These are phyloP conservation scores for Cutaneotrichosporon sp. DNA, from an alignment of 1,284 basidiomycete genomes.

Conservation along the genomic window DNA sequence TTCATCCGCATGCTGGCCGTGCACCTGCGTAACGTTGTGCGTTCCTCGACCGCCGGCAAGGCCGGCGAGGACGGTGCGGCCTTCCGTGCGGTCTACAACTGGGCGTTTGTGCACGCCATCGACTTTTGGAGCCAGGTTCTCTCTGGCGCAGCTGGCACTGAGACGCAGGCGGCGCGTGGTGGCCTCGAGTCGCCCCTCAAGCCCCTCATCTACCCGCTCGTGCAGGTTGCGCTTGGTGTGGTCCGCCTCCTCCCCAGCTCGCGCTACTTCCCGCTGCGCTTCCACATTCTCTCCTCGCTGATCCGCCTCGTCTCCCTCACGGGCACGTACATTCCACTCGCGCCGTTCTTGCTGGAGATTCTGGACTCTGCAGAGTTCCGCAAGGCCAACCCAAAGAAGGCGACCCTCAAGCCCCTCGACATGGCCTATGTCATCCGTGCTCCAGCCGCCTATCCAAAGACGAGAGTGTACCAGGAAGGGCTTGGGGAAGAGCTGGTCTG, in stretches of 20 bases:
- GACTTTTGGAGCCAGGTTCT: slow-evolving; percentile 96
- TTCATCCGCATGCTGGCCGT: slow-evolving; percentile 97
- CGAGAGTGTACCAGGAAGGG: slow-evolving; percentile 79
- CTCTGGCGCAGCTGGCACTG: slow-evolving; percentile 70
- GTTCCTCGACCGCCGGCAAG: slow-evolving; percentile 37
- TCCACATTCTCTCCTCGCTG: slow-evolving; percentile 71
- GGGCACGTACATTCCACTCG: slow-evolving; percentile 81
- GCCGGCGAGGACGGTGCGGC: slow-evolving; percentile 63
- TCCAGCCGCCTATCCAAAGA: slow-evolving; percentile 84
- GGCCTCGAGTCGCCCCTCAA: slow-evolving; percentile 73
- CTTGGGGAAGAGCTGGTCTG: slow-evolving; percentile 78
- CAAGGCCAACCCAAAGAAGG: slow-evolving; percentile 72
- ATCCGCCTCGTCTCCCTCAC: slow-evolving; percentile 73
- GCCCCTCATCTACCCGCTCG: slow-evolving; percentile 89
- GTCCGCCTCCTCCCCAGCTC: slow-evolving; percentile 82
- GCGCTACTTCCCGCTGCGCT: slow-evolving; percentile 75
- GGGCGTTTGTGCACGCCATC: slow-evolving; percentile 94
- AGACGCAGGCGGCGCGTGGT: slow-evolving; percentile 58
- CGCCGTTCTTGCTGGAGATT: slow-evolving; percentile 82
- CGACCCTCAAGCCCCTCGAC: slow-evolving; percentile 87
- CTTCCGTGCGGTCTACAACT: slow-evolving; percentile 92
- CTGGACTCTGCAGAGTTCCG: slow-evolving; percentile 74
- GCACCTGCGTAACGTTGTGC: slow-evolving; percentile 68
- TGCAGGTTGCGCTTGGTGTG: slow-evolving; percentile 89
- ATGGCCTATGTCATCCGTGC: slow-evolving; percentile 83